Conservation (phyloP, 768 basidiomycete genomes). For the Boletellus sp. region DNA sequence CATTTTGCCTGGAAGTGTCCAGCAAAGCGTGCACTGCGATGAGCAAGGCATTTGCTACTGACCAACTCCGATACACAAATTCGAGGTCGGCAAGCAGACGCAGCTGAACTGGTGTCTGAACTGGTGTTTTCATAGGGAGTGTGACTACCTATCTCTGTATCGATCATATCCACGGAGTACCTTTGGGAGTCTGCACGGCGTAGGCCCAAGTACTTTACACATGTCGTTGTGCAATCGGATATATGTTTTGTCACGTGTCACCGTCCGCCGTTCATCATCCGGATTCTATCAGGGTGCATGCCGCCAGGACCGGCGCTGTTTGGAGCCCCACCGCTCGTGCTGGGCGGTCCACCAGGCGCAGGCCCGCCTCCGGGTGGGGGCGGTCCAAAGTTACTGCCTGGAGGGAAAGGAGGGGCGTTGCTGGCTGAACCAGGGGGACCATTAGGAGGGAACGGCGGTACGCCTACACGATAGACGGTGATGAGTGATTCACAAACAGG, state of each 20-base stretch:
- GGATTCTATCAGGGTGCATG: constrained; percentile 82
- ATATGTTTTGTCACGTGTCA: not conserved
- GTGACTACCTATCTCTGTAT: not conserved
- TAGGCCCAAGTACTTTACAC: not conserved
- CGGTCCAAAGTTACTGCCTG: constrained; percentile 33
- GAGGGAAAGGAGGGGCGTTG: constrained; percentile 29
- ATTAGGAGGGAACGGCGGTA: constrained; percentile 53
- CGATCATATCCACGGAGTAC: not conserved
- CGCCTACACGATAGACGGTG: constrained; percentile 24
- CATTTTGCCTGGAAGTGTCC: constrained; percentile 41
- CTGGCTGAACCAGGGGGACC: constrained; percentile 32
- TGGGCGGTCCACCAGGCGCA: constrained; percentile 41
- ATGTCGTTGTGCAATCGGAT: not conserved
- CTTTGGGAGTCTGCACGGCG: not conserved
- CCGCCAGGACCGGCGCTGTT: constrained; percentile 49
- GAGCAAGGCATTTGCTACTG: constrained; percentile 24
- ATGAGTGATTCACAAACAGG: not conserved
- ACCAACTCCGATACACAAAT: constrained; percentile 15
- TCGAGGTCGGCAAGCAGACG: not conserved
- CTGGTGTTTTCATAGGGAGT: not conserved
- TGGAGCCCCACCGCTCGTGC: constrained; percentile 25
- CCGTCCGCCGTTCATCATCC: constrained; percentile 60
- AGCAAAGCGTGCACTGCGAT: constrained; percentile 16
- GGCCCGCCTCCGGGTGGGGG: constrained; percentile 41
- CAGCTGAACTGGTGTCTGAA: not conserved